Evolutionary conservation across 2,329 filamentous ascomycete genomes (phyloP).

Genomic region (Talaromyces sp.): DNA sequence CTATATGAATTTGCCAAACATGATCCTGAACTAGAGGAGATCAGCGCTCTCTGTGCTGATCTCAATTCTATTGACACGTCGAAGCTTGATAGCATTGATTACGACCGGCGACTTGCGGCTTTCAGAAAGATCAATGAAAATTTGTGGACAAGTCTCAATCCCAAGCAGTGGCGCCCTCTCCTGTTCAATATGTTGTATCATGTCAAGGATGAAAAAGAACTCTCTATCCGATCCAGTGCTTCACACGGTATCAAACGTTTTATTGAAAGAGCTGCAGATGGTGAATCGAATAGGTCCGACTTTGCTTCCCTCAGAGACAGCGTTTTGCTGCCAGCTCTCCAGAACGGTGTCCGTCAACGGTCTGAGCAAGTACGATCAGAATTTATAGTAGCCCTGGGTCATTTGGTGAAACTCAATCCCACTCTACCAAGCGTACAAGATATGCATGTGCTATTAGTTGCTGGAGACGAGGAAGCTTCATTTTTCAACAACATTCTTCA

Average conservation of each 20-base stretch:
- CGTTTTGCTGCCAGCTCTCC: slow-evolving; percentile 71
- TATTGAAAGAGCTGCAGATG: slow-evolving; percentile 59
- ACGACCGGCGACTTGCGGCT: slow-evolving; percentile 72
- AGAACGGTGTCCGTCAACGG: slow-evolving; percentile 68
- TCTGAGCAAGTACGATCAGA: slow-evolving; percentile 85
- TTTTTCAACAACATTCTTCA: slow-evolving; percentile 94
- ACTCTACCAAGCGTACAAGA: slow-evolving; percentile 69
- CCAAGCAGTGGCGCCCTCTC: slow-evolving; percentile 79
- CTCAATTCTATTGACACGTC: slow-evolving; percentile 74
- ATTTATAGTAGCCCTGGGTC: slow-evolving; percentile 73
- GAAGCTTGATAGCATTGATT: slow-evolving; percentile 81
- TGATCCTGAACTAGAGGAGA: slow-evolving; percentile 57
- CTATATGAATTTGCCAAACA: slow-evolving; percentile 66
- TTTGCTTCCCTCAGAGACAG: slow-evolving; percentile 59
- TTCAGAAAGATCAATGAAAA: slow-evolving; percentile 69
- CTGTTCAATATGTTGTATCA: slow-evolving; percentile 87
- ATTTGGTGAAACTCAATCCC: slow-evolving; percentile 68
- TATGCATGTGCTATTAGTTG: slow-evolving; percentile 66
- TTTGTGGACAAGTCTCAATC: slow-evolving; percentile 57
- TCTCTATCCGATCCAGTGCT: slow-evolving; percentile 79
- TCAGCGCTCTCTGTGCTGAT: slow-evolving; percentile 68
- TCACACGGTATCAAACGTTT: slow-evolving; percentile 77
- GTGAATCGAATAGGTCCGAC: slow-evolving; percentile 41
- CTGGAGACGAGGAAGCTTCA: slow-evolving; percentile 71
- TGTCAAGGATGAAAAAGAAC: slow-evolving; percentile 80